phyloP scores from a whole-genome alignment of 73 alveolate genomes.

The Symbiodinium pilosum region DNA sequence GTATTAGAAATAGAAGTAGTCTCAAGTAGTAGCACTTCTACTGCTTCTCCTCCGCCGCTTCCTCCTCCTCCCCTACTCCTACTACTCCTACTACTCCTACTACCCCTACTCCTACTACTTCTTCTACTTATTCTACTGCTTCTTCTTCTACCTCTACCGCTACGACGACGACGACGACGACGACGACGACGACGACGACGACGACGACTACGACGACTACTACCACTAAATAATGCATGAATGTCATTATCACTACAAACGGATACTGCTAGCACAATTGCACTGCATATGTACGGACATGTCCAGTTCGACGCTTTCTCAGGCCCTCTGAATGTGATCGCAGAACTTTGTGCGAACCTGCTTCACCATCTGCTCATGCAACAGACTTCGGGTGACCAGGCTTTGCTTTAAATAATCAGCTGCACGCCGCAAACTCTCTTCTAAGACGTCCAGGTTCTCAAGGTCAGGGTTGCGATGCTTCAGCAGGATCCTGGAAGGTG shows the following conservation, averaged over 20 bases:
- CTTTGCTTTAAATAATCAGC: neutral
- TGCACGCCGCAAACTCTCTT: neutral
- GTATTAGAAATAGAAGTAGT: neutral
- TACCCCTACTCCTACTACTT: neutral
- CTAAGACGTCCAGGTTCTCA: neutral
- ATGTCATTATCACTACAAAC: too few relatives aligned
- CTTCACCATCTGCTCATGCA: neutral
- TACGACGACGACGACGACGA: too few relatives aligned
- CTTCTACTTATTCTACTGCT: too few relatives aligned
- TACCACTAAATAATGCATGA: too few relatives aligned
- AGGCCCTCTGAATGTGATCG: neutral
- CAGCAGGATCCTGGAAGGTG: neutral
- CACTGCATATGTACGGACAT: too few relatives aligned
- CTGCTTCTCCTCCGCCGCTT: neutral
- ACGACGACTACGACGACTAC: too few relatives aligned
- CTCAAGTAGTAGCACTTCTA: neutral
- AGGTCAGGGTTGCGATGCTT: neutral
- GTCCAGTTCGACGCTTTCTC: too few relatives aligned
- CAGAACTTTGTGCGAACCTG: slow-evolving; percentile 14
- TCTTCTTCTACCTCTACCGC: too few relatives aligned
- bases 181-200: too few relatives aligned
- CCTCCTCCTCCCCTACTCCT: neutral
- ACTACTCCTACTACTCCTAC: neutral
- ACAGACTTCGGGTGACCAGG: neutral
- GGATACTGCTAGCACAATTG: too few relatives aligned